Evolutionary conservation across 495 filamentous ascomycete species (phyloP).

Genomic region (Trichoderma virens): DNA sequence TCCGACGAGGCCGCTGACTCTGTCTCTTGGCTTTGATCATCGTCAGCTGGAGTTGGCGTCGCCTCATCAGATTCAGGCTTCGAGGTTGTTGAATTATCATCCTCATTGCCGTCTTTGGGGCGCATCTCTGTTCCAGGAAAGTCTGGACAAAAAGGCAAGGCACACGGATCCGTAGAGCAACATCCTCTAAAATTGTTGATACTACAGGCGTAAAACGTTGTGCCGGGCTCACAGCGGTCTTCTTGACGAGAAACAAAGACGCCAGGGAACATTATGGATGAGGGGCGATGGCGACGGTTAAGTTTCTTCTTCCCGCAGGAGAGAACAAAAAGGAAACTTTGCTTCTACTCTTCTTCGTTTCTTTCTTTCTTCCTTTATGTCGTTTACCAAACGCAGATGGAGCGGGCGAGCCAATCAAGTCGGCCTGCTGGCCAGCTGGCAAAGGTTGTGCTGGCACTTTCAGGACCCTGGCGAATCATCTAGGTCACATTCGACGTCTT

Average conservation of each 20-base stretch:
- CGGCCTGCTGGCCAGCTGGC: neutral
- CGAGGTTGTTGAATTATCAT: neutral
- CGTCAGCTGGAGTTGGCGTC: neutral
- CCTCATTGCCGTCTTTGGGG: neutral
- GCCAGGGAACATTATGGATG: neutral
- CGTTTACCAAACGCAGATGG: neutral
- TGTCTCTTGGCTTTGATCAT: neutral
- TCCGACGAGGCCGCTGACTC: neutral
- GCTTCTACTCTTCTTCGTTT: too few species aligned
- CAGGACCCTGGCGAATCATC: neutral
- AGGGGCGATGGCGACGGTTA: neutral
- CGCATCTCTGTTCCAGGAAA: neutral
- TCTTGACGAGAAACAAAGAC: neutral
- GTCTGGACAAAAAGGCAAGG: neutral
- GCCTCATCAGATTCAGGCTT: neutral
- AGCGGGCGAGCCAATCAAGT: neutral
- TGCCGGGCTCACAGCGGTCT: neutral
- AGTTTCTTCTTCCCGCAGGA: neutral
- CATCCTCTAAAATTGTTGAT: slow-evolving; percentile 16
- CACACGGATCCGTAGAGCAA: slow-evolving; percentile 19
- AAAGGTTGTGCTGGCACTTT: neutral
- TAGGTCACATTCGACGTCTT: neutral
- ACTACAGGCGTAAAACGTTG: neutral
- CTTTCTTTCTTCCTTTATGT: too few species aligned
- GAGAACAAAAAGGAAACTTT: too few species aligned